Evolutionary conservation across 1,139 yeast species (phyloP), one percentile per base, ranked within the genome.

Genomic region (Lodderomyces jiufengensis): DNA sequence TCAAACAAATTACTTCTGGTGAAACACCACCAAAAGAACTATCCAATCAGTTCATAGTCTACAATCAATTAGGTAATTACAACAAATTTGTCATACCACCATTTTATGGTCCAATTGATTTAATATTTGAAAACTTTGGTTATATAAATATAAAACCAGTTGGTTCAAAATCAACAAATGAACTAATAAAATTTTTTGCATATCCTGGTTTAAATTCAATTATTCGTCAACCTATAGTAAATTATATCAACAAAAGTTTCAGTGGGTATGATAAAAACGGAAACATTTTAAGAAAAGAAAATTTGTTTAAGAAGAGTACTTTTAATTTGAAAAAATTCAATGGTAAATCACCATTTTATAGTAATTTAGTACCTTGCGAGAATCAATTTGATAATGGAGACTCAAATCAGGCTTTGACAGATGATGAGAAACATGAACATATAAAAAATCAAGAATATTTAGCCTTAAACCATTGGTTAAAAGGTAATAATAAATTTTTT

Each of bases 111-210:
- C 61, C 78, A 2, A 64, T 83, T 13, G 92, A 84, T 47, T 50
- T 86, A 20, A 85, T 85, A 0, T 50, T 87, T 10, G 76, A 80
- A 33, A 83, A 83, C 37, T 52, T 83, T 11, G 95, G 95, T 0
- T 78, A 74, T 44, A 47, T 86, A 2, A 78, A 80, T 36, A 54
- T 86, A 25, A 73, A 72, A 16, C 80, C 87, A 1, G 78, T 84
- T 0, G 92, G 95, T 2, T 43, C 54, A 2, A 62, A 61, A 37
- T 23, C 24, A 1, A 47, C 49, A 11, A 58, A 61, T 31, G 55
- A 55, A 7, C 59, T 68, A 1, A 41, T 67, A 24, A 56, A 55
- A 24, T 49, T 70, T 9, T 62, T 58, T 38, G 44, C 68, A 10
- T 68, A 70, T 2, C 47, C 51, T 10, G 59, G 63, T 2, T 36